Percentiles rank a stretch among this genome's conserved stretches.
Conservation (phyloP, 805 yeast species). For the Hanseniaspora taiwanica region DNA sequence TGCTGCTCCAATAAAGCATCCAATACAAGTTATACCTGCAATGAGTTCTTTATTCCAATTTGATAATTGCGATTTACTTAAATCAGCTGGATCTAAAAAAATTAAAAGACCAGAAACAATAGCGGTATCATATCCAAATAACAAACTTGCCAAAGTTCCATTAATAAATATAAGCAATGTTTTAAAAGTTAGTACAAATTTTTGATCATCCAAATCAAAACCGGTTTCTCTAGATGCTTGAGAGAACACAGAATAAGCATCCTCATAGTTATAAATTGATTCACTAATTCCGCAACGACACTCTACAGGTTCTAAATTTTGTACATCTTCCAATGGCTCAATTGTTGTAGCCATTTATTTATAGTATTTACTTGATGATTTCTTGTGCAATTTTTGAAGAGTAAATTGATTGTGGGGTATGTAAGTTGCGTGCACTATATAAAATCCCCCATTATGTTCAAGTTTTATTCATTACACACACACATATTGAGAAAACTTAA, state of each 20-base stretch:
- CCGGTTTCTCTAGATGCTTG: conserved; percentile 17
- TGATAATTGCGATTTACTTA: conserved; percentile 22
- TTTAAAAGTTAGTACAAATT: conserved; percentile 13
- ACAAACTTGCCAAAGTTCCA: conserved; percentile 45
- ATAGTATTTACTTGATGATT: no score
- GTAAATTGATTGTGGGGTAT: no score
- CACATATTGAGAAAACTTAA: no score
- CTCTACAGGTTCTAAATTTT: no score
- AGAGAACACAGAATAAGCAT: conserved; percentile 18
- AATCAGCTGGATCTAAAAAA: conserved; percentile 29
- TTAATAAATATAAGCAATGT: conserved; percentile 12
- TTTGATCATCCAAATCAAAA: conserved; percentile 18
- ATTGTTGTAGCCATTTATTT: no score
- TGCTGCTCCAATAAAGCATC: conserved; percentile 45
- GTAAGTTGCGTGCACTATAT: no score
- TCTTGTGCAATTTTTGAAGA: no score
- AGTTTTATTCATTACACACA: no score
- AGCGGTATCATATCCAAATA: conserved; percentile 56
- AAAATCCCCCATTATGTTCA: no score
- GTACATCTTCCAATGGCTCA: no score
- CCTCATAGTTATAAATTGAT: conserved; percentile 4
- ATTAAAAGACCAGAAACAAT: conserved; percentile 47
- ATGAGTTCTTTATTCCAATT: conserved; percentile 27
- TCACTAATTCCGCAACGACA: no score
- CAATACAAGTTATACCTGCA: conserved; percentile 36